Conservation (phyloP, 2,329 filamentous ascomycete species). For the Diaporthe sp. region DNA sequence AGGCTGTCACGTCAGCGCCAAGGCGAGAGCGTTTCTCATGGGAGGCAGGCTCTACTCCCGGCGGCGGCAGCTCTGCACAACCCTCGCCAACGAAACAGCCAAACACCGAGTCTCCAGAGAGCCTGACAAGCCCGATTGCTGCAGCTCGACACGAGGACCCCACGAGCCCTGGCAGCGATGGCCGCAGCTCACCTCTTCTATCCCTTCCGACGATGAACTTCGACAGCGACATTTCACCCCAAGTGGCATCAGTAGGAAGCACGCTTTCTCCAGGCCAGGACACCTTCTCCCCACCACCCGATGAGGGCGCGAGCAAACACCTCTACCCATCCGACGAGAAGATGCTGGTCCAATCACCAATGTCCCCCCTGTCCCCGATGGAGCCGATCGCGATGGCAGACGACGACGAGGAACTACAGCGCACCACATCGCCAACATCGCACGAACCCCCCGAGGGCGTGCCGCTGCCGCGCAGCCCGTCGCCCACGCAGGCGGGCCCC, state of each 20-base stretch:
- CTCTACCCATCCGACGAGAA: conserved; percentile 63
- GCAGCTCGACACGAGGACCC: conserved; percentile 12
- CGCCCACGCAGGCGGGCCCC: neutral
- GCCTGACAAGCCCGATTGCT: neutral
- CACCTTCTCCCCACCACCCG: conserved; percentile 41
- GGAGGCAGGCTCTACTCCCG: conserved; percentile 51
- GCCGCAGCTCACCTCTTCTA: conserved; percentile 34
- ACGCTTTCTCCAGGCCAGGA: conserved; percentile 41
- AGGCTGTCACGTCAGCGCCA: neutral
- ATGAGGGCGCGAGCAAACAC: conserved; percentile 38
- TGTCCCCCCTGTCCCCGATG: conserved; percentile 51
- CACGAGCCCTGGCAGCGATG: conserved; percentile 26
- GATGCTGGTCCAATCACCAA: conserved; percentile 52
- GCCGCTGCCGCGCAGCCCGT: conserved; percentile 39
- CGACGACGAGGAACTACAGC: conserved; percentile 51
- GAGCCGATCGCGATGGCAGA: conserved; percentile 49
- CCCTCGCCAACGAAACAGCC: conserved; percentile 3
- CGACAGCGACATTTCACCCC: neutral
- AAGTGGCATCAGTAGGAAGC: neutral
- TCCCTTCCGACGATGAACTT: conserved; percentile 36
- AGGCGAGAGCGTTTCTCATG: conserved; percentile 57
- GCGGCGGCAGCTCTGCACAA: conserved; percentile 42
- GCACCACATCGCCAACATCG: conserved; percentile 43
- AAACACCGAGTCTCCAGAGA: conserved; percentile 11
- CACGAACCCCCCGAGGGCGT: conserved; percentile 19